Conservation (phyloP, 805 yeast species). For the Metschnikowia rubicola region DNA sequence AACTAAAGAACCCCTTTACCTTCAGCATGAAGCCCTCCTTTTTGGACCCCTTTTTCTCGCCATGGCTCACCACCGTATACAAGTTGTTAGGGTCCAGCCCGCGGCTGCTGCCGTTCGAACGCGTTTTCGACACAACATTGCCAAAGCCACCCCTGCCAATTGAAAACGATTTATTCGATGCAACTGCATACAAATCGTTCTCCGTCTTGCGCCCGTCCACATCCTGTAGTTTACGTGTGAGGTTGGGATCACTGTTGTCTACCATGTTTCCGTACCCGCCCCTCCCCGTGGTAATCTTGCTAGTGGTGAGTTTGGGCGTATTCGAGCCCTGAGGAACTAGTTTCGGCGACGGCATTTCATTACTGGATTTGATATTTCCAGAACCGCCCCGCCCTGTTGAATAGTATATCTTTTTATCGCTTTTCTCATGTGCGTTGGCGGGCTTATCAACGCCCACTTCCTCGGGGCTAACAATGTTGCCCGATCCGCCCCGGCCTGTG, state of each 20-base stretch:
- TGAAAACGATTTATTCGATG: conserved; percentile 44
- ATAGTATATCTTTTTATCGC: conserved; percentile 36
- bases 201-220: conserved; percentile 43
- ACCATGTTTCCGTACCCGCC: conserved; percentile 81
- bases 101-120: conserved; percentile 21
- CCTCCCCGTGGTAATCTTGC: conserved; percentile 66
- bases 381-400: conserved; percentile 83
- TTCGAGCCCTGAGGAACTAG: conserved; percentile 57
- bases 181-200: conserved; percentile 39
- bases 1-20: conserved; percentile 41
- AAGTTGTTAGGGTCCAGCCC: conserved; percentile 25
- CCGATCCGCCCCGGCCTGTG: conserved; percentile 42
- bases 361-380: conserved; percentile 55
- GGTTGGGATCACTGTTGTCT: conserved; percentile 53
- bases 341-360: conserved; percentile 48
- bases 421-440: conserved; percentile 10
- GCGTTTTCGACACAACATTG: conserved; percentile 43
- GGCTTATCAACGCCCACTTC: conserved; percentile 10
- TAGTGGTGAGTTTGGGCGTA: conserved; percentile 55
- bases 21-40: conserved; percentile 42
- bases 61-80: conserved; percentile 35
- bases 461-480: conserved; percentile 23
- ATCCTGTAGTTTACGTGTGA: conserved; percentile 63
- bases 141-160: conserved; percentile 70
- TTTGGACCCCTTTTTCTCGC: conserved; percentile 22